These are phyloP conservation scores for Ustilago cynodontis DNA, from an alignment of 1,284 basidiomycete species.

Conservation along the genomic window DNA sequence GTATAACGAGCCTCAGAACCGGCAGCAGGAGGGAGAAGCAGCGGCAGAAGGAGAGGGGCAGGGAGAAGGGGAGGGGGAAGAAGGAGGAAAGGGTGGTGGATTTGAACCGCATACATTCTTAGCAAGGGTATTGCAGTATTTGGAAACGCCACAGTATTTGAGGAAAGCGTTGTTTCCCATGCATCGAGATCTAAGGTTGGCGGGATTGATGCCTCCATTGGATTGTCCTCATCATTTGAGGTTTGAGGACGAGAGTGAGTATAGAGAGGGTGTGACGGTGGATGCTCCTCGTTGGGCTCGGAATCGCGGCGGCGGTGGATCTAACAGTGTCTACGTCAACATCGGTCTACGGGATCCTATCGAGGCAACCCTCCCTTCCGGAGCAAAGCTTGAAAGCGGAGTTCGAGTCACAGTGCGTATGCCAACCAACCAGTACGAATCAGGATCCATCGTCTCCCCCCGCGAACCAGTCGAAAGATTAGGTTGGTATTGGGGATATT, in stretches of 20 bases:
- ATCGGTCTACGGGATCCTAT: slow-evolving; percentile 66
- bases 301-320: background rate
- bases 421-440: slow-evolving; percentile 14
- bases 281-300: slow-evolving; percentile 47
- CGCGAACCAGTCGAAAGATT: slow-evolving; percentile 55
- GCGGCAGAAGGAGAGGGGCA: slow-evolving; percentile 4
- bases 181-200: slow-evolving; percentile 67
- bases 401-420: slow-evolving; percentile 65
- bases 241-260: slow-evolving; percentile 62
- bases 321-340: slow-evolving; percentile 54
- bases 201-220: slow-evolving; percentile 67
- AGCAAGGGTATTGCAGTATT: slow-evolving; percentile 66
- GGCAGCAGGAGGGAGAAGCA: background rate
- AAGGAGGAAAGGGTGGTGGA: slow-evolving; percentile 2
- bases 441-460: slow-evolving; percentile 58
- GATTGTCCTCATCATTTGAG: slow-evolving; percentile 69
- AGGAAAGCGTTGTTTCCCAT: slow-evolving; percentile 68
- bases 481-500: slow-evolving; percentile 69
- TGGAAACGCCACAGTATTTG: slow-evolving; percentile 70
- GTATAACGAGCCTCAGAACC: slow-evolving; percentile 10
- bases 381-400: slow-evolving; percentile 24
- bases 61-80: slow-evolving; percentile 8
- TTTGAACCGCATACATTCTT: slow-evolving; percentile 65
- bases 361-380: slow-evolving; percentile 18
- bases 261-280: slow-evolving; percentile 64